Evolutionary conservation across 1,284 basidiomycete genomes (phyloP).

Genomic region (Xerocomus cyaneibrunnescens): DNA sequence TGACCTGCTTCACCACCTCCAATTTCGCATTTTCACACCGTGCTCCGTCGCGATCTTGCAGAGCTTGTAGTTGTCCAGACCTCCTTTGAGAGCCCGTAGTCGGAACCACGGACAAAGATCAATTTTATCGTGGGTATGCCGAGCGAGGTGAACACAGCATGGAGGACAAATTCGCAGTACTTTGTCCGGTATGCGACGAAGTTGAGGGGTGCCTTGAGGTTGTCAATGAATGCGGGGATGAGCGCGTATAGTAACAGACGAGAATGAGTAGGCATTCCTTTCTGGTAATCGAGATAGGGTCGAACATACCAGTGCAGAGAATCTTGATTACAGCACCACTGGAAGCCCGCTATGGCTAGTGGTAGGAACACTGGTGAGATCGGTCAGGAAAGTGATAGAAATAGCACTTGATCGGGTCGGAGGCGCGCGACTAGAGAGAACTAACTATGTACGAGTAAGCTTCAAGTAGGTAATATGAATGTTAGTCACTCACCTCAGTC

Average conservation of each 20-base stretch:
- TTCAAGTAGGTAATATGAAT: too few species aligned
- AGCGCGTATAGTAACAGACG: conserved; percentile 58
- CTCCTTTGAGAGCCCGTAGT: conserved; percentile 88
- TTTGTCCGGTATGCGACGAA: conserved; percentile 87
- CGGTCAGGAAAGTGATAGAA: too few species aligned
- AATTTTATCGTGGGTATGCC: conserved; percentile 89
- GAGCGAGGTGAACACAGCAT: conserved; percentile 83
- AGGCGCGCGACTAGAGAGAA: too few species aligned
- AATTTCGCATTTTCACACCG: conserved; percentile 99
- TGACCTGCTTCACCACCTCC: conserved; percentile 98
- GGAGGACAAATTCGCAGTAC: conserved; percentile 87
- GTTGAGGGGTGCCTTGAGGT: conserved; percentile 95
- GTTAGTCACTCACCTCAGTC: too few species aligned
- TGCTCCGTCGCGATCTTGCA: conserved; percentile 91
- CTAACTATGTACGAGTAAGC: too few species aligned
- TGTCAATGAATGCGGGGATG: conserved; percentile 98
- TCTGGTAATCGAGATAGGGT: neutral
- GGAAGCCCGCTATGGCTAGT: too few species aligned
- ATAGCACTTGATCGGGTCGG: too few species aligned
- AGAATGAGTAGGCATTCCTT: neutral
- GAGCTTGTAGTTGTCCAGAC: conserved; percentile 91
- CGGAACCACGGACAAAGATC: conserved; percentile 85
- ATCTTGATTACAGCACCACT: too few species aligned
- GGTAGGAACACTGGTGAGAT: too few species aligned
- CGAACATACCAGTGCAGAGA: conserved; percentile 74